A percentile compares a stretch with the other conserved stretches of the same genome.
These are phyloP conservation scores for Podaxis sp. DNA, from an alignment of 768 basidiomycete species.

Conservation along the genomic window DNA sequence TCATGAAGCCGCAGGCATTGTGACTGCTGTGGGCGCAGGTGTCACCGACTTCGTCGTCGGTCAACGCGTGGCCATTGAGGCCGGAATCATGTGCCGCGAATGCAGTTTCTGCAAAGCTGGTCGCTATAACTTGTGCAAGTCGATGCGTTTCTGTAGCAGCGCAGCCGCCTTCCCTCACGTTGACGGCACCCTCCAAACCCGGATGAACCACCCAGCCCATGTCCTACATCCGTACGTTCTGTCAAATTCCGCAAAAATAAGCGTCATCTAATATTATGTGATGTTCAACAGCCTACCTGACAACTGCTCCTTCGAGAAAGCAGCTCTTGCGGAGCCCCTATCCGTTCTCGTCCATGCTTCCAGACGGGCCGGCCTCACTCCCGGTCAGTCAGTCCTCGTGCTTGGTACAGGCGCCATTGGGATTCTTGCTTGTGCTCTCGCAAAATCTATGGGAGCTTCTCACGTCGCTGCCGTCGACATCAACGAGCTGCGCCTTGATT, in stretches of 20 bases:
- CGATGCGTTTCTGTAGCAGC: constrained; percentile 84
- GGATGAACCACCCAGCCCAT: constrained; percentile 85
- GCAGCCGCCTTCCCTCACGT: constrained; percentile 91
- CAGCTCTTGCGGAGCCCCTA: constrained; percentile 90
- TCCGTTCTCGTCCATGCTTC: constrained; percentile 77
- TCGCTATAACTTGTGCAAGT: constrained; percentile 90
- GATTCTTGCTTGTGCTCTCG: constrained; percentile 80
- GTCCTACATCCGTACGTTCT: constrained; percentile 80
- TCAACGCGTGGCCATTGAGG: constrained; percentile 91
- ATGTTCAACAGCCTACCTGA: constrained; percentile 59
- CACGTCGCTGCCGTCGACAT: constrained; percentile 81
- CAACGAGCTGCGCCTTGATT: constrained; percentile 75
- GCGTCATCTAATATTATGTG: constrained; percentile 6
- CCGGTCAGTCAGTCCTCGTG: constrained; percentile 75
- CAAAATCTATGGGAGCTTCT: constrained; percentile 65
- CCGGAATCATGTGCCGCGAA: constrained; percentile 81
- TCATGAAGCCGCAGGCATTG: constrained; percentile 87
- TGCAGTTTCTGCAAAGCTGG: constrained; percentile 69
- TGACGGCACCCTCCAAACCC: constrained; percentile 85
- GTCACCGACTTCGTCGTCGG: constrained; percentile 63
- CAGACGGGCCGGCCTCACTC: constrained; percentile 36
- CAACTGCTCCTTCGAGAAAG: constrained; percentile 69
- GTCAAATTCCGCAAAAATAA: constrained; percentile 3
- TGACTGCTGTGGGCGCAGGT: constrained; percentile 78
- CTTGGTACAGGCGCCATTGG: constrained; percentile 95